phyloP scores from a whole-genome alignment of 1,284 basidiomycete species.

The Coriolopsis trogii region DNA sequence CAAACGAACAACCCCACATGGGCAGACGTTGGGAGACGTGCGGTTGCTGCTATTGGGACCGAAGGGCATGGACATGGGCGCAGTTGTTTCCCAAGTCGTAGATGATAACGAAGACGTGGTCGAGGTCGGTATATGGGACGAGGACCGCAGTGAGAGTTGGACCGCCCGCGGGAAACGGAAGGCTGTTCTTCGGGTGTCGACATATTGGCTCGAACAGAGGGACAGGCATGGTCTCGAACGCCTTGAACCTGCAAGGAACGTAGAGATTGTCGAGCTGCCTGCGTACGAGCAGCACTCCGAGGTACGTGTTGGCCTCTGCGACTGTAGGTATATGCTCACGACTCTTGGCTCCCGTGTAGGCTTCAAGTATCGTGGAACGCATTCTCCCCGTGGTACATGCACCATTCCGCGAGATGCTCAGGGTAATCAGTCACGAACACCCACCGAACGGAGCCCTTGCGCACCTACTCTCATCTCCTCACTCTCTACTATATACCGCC shows the following conservation, averaged over 20 bases:
- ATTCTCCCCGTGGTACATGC: conserved; percentile 52
- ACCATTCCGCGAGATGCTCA: conserved; percentile 54
- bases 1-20: conserved; percentile 59
- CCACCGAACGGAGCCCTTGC: conserved; percentile 53
- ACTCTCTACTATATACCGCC: conserved; percentile 50
- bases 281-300: conserved; percentile 46
- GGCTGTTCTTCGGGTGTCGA: conserved; percentile 56
- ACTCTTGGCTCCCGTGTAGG: no score
- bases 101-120: conserved; percentile 69
- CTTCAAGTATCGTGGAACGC: conserved; percentile 25
- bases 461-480: conserved; percentile 52
- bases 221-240: conserved; percentile 66
- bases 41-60: conserved; percentile 56
- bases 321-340: not conserved
- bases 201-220: conserved; percentile 68
- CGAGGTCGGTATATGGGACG: conserved; percentile 59
- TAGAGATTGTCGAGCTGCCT: conserved; percentile 58
- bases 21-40: conserved; percentile 64
- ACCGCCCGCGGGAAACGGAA: conserved; percentile 15
- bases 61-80: conserved; percentile 36
- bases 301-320: conserved; percentile 35
- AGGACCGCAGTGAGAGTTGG: conserved; percentile 36
- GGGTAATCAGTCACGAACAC: conserved; percentile 51
- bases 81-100: conserved; percentile 45
- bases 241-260: conserved; percentile 62